These are phyloP conservation scores for Scleromitrula shiraiana DNA, from an alignment of 2,329 filamentous ascomycete genomes.

Conservation along the genomic window DNA sequence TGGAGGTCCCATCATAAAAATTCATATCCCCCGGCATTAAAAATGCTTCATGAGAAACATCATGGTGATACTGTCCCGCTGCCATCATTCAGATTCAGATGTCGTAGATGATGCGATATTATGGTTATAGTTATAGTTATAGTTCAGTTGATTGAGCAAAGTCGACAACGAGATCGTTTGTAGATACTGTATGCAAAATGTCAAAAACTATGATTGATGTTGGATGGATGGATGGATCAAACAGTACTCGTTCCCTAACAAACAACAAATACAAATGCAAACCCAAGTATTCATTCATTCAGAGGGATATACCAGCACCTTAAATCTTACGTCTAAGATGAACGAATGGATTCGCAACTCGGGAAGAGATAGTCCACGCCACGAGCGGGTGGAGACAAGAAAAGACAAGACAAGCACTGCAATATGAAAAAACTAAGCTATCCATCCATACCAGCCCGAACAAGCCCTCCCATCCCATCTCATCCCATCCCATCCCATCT, in stretches of 20 bases:
- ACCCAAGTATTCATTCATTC: too few relatives aligned
- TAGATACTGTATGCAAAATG: not conserved
- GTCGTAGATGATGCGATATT: too few relatives aligned
- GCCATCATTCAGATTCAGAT: conserved; percentile 20
- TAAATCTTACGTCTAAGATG: conserved; percentile 5
- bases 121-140: too few relatives aligned
- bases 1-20: conserved; percentile 27
- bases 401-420: too few relatives aligned
- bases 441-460: conserved; percentile 8
- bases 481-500: too few relatives aligned
- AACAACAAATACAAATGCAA: too few relatives aligned
- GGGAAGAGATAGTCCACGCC: conserved; percentile 7
- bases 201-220: not conserved
- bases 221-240: too few relatives aligned
- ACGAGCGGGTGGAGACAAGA: not conserved
- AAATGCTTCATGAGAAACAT: conserved; percentile 17
- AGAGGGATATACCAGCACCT: not conserved
- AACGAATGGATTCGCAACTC: not conserved
- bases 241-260: too few relatives aligned
- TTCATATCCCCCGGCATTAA: conserved; percentile 21
- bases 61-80: conserved; percentile 17
- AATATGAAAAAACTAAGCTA: too few relatives aligned
- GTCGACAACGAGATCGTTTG: not conserved
- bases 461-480: too few relatives aligned
- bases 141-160: not conserved